phyloP scores from a whole-genome alignment of 2,329 filamentous ascomycete species.

The Fusarium sp. region DNA sequence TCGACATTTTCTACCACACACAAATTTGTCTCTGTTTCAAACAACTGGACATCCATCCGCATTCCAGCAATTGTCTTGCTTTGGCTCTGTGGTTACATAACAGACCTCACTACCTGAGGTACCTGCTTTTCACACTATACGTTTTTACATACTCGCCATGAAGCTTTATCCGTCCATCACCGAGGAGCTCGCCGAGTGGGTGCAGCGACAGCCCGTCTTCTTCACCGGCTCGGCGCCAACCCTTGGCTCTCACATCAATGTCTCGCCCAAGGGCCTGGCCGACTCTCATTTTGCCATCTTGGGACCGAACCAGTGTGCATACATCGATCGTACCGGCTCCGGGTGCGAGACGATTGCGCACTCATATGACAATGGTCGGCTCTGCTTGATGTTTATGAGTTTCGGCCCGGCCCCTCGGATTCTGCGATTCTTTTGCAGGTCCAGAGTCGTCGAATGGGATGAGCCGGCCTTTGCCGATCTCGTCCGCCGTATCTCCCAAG shows the following conservation, averaged over 20 bases:
- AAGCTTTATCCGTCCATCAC: conserved; percentile 69
- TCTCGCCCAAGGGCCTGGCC: conserved; percentile 80
- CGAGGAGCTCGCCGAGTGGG: conserved; percentile 70
- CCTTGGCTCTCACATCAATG: conserved; percentile 76
- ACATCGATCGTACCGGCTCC: conserved; percentile 80
- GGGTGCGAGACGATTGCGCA: conserved; percentile 83
- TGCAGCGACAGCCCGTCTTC: conserved; percentile 76
- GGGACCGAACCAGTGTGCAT: conserved; percentile 69
- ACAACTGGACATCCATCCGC: conserved; percentile 27
- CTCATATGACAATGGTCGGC: conserved; percentile 80
- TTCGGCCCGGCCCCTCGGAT: conserved; percentile 72
- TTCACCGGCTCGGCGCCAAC: conserved; percentile 80
- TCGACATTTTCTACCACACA: conserved; percentile 23
- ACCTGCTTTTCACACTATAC: conserved; percentile 38
- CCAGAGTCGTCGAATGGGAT: conserved; percentile 70
- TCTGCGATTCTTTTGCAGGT: conserved; percentile 72
- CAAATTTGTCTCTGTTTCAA: conserved; percentile 18
- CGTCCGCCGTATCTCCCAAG: conserved; percentile 57
- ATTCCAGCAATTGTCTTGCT: conserved; percentile 13
- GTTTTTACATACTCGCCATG: conserved; percentile 57
- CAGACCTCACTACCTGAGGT: conserved; percentile 23
- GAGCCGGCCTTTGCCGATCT: conserved; percentile 60
- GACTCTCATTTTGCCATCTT: conserved; percentile 72
- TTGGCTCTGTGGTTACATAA: conserved; percentile 25
- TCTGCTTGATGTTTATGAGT: conserved; percentile 80